Conservation (phyloP, 345 rosid genomes). For the Fremontodendron californicum region DNA sequence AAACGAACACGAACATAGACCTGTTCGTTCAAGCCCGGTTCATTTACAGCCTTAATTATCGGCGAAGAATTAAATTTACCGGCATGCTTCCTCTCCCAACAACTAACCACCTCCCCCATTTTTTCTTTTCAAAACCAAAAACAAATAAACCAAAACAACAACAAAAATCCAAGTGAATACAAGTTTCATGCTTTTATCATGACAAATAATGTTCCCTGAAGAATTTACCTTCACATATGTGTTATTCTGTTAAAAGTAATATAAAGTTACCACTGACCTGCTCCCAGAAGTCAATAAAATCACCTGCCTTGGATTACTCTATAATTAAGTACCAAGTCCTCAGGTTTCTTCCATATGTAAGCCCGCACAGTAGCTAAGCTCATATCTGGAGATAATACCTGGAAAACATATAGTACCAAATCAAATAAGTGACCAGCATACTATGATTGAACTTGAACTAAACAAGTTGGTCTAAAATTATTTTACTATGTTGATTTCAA, state of each 20-base stretch:
- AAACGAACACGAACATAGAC: no score
- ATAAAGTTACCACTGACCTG: slow-evolving; percentile 26
- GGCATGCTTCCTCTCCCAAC: not conserved
- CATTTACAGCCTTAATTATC: no score
- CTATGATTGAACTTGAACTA: not conserved
- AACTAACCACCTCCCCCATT: not conserved
- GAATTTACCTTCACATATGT: not conserved
- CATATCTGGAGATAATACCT: slow-evolving; percentile 97
- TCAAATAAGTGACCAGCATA: not conserved
- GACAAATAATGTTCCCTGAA: not conserved
- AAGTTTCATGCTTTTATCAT: not conserved
- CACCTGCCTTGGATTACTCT: slow-evolving; percentile 74
- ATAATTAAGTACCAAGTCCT: slow-evolving; percentile 89
- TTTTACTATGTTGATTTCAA: not conserved
- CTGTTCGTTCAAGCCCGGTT: no score
- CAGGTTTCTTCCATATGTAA: slow-evolving; percentile 94
- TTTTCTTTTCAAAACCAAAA: not conserved
- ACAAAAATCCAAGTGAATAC: not conserved
- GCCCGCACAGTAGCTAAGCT: slow-evolving; percentile 92
- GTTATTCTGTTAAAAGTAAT: not conserved
- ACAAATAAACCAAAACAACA: not conserved
- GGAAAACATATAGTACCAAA: slow-evolving; percentile 19
- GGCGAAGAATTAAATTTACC: not conserved
- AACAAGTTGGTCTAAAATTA: not conserved
- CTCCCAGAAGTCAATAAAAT: slow-evolving; percentile 21